These are phyloP conservation scores for Paspalum notatum DNA, from an alignment of 176 grass and related monocot genomes.

Conservation along the genomic window DNA sequence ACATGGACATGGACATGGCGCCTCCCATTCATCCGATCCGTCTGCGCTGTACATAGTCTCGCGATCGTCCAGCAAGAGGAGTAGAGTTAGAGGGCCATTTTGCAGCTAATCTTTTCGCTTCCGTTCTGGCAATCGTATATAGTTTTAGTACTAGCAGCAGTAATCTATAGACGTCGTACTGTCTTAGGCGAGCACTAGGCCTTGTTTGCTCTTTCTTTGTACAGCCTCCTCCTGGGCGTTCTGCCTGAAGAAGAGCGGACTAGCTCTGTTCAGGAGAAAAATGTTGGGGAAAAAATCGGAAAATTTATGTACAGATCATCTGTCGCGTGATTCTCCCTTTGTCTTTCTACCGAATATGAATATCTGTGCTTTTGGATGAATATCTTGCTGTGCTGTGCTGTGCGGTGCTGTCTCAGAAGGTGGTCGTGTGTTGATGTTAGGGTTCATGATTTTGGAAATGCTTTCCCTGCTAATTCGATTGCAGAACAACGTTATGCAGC, in stretches of 20 bases:
- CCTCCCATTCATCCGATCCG: neutral
- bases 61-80: slow-evolving; percentile 23
- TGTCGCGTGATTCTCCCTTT: neutral
- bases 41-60: slow-evolving; percentile 2
- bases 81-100: neutral
- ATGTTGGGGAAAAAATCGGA: neutral
- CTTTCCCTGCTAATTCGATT: too few relatives aligned
- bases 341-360: too few relatives aligned
- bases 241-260: slow-evolving; percentile 1
- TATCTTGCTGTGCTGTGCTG: too few relatives aligned
- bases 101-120: slow-evolving; percentile 3
- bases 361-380: neutral
- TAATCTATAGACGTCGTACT: neutral
- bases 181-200: too few relatives aligned
- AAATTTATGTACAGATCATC: neutral
- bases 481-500: too few relatives aligned
- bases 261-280: slow-evolving; percentile 18
- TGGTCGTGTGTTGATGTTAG: neutral
- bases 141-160: neutral
- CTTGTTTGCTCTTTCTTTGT: too few relatives aligned
- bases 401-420: neutral
- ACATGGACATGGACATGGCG: too few relatives aligned
- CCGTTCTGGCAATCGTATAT: neutral
- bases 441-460: too few relatives aligned
- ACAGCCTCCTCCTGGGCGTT: neutral